phyloP scores from a whole-genome alignment of 1,139 yeast genomes.

The Candida glucosophila region DNA sequence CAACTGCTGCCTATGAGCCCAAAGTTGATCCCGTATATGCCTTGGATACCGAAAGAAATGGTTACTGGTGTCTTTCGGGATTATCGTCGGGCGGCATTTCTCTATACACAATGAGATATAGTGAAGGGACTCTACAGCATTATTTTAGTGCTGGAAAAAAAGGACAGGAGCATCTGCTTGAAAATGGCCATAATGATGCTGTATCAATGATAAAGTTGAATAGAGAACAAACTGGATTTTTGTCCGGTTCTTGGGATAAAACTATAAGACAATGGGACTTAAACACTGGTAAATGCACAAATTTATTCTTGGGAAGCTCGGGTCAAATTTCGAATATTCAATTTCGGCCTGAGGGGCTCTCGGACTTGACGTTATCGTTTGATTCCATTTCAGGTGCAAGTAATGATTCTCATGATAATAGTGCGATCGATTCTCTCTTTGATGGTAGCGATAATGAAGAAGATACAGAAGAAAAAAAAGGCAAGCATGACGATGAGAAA shows the following conservation, averaged over 20 bases:
- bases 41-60: conserved; percentile 73
- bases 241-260: conserved; percentile 92
- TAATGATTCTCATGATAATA: conserved; percentile 6
- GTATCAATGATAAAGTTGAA: conserved; percentile 66
- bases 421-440: conserved; percentile 59
- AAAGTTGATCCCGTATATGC: conserved; percentile 78
- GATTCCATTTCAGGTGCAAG: too few relatives aligned
- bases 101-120: conserved; percentile 71
- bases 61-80: conserved; percentile 82
- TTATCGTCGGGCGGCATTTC: conserved; percentile 79
- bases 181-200: conserved; percentile 54
- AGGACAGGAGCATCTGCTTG: conserved; percentile 5
- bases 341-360: conserved; percentile 68
- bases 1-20: conserved; percentile 50
- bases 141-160: conserved; percentile 45
- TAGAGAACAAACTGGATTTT: conserved; percentile 47
- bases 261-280: conserved; percentile 78
- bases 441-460: conserved; percentile 61
- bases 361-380: conserved; percentile 16
- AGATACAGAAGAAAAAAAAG: conserved; percentile 11
- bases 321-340: conserved; percentile 78
- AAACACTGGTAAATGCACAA: conserved; percentile 53
- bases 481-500: conserved; percentile 14
- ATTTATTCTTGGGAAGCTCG: conserved; percentile 43
- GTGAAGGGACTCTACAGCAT: conserved; percentile 76